Conservation (phyloP, 1,139 yeast genomes). For the Arxiozyma heterogenica region DNA sequence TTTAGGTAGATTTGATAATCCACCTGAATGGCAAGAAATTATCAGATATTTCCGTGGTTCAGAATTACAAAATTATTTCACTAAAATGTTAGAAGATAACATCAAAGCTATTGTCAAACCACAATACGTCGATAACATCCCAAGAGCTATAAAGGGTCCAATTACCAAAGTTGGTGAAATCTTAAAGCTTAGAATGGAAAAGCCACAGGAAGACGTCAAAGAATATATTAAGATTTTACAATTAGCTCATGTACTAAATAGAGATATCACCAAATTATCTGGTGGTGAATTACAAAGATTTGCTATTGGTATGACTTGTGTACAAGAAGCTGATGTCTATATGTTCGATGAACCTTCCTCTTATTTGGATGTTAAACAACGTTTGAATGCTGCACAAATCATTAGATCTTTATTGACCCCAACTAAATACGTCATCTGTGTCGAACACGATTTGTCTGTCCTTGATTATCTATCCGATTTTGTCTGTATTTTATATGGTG, state of each 20-base stretch:
- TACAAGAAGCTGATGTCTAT: constrained; percentile 88
- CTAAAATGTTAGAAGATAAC: constrained; percentile 86
- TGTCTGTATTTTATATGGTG: constrained; percentile 93
- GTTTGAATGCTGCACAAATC: constrained; percentile 92
- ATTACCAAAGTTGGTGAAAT: constrained; percentile 80
- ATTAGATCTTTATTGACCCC: constrained; percentile 76
- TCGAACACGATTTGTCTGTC: constrained; percentile 96
- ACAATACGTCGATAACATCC: constrained; percentile 94
- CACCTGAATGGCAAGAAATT: constrained; percentile 96
- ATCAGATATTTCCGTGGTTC: constrained; percentile 89
- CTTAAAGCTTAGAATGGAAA: constrained; percentile 64
- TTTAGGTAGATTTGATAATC: constrained; percentile 84
- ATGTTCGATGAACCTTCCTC: constrained; percentile 99
- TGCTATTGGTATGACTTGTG: constrained; percentile 95
- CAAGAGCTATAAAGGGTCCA: constrained; percentile 90
- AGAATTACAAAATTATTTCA: constrained; percentile 90
- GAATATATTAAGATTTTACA: constrained; percentile 62
- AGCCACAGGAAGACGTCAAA: constrained; percentile 49
- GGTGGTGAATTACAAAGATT: constrained; percentile 99
- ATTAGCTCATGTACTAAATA: constrained; percentile 59
- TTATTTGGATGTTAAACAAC: constrained; percentile 94
- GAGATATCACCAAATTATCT: constrained; percentile 82
- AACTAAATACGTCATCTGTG: constrained; percentile 80
- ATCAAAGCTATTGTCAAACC: constrained; percentile 95
- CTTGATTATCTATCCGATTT: constrained; percentile 93